Evolutionary conservation across 1,284 basidiomycete species (phyloP).

Genomic region (Flammula alnicola): DNA sequence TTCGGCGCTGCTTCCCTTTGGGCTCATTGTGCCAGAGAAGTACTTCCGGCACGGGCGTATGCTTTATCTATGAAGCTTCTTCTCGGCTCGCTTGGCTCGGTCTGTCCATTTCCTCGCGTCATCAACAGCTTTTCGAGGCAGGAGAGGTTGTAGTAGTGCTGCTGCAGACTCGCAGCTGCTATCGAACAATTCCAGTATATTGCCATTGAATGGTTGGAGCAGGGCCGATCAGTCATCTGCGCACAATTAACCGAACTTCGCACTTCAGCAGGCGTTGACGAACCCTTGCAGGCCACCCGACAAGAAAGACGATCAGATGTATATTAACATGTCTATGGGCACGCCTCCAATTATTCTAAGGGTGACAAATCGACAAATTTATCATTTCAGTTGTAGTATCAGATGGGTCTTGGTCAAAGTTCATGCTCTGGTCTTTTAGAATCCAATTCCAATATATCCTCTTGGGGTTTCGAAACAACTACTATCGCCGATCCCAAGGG

Average conservation of each 20-base stretch:
- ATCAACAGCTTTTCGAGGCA: conserved; percentile 4
- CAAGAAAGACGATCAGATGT: too few relatives aligned
- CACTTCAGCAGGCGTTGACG: conserved; percentile 29
- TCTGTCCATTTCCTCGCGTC: conserved; percentile 2
- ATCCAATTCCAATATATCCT: too few relatives aligned
- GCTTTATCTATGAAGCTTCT: conserved; percentile 11
- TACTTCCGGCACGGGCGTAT: conserved; percentile 1
- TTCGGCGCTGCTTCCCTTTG: conserved; percentile 4
- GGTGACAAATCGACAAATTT: too few relatives aligned
- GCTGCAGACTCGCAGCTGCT: conserved; percentile 18
- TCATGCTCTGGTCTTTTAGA: too few relatives aligned
- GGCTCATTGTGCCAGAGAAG: not conserved
- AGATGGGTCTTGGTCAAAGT: too few relatives aligned
- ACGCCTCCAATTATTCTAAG: too few relatives aligned
- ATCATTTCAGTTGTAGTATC: too few relatives aligned
- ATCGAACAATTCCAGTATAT: conserved; percentile 4
- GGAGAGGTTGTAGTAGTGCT: not conserved
- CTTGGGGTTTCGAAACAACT: too few relatives aligned
- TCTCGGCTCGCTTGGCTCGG: conserved; percentile 16
- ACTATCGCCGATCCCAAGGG: too few relatives aligned
- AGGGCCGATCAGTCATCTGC: conserved; percentile 32
- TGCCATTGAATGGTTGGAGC: conserved; percentile 25
- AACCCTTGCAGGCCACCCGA: too few relatives aligned
- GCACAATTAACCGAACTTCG: conserved; percentile 28
- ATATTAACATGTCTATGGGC: too few relatives aligned